These are phyloP conservation scores for Sugiyamaella smithiae DNA, from an alignment of 805 yeast species.

Conservation along the genomic window DNA sequence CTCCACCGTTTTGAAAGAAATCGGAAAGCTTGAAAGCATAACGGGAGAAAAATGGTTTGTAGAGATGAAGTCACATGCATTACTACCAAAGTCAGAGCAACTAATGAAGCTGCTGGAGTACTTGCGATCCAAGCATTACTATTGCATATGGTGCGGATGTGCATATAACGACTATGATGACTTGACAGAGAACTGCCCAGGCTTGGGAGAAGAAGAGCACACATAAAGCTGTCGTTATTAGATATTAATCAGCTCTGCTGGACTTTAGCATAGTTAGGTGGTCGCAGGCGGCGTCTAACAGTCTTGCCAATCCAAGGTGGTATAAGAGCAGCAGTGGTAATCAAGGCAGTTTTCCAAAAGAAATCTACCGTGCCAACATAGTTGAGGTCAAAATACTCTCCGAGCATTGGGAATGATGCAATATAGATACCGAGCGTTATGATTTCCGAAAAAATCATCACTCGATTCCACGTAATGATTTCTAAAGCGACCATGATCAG, in stretches of 20 bases:
- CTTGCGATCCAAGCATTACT: conserved; percentile 40
- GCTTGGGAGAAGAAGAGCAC: conserved; percentile 45
- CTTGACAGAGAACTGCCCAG: conserved; percentile 48
- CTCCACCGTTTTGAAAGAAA: not conserved
- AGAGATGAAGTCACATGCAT: not conserved
- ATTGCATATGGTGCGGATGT: conserved; percentile 53
- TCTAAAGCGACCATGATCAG: conserved; percentile 90
- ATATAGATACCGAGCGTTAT: conserved; percentile 65
- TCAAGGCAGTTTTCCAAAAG: conserved; percentile 64
- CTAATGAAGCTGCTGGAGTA: conserved; percentile 38
- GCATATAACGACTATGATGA: conserved; percentile 39
- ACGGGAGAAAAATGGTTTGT: not conserved
- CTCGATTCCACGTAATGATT: conserved; percentile 84
- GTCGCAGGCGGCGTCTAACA: conserved; percentile 70
- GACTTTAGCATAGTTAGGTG: conserved; percentile 96
- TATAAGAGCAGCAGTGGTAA: conserved; percentile 65
- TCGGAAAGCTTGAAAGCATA: not conserved
- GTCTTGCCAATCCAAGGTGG: conserved; percentile 89
- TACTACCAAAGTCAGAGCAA: not conserved
- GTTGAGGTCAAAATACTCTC: conserved; percentile 78
- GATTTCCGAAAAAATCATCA: conserved; percentile 70
- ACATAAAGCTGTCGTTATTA: not conserved
- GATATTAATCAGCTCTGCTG: conserved; percentile 56
- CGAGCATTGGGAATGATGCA: conserved; percentile 75
- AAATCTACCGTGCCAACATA: conserved; percentile 59